Base-by-base conservation (phyloP, 2,329 filamentous ascomycete species). In the Colletotrichum trifolii region DNA sequence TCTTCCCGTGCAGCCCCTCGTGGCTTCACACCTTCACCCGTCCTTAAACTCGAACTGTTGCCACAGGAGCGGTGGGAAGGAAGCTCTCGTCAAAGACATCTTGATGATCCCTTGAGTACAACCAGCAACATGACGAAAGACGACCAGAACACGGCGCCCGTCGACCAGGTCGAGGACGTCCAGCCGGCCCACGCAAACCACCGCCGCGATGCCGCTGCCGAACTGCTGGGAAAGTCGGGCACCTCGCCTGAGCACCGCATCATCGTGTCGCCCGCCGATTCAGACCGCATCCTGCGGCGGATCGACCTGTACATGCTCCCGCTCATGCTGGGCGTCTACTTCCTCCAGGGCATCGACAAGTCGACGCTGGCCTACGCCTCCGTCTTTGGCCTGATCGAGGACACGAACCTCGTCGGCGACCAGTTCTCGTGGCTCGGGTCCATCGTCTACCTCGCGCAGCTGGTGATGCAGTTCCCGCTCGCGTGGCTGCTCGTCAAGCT, bases 341-440 rank as follows among this genome's bases (percentile, higher is more conserved):
- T 87, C 70, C 79, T 90, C 0, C 88, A 90, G 68, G 83, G 60
- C n/a, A 59, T 67, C 40, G 65, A 68, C 58, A 68, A 68, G 60
- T 59, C 67, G 9, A 68, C 67, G 10, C 65, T 68, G 45, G 53
- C 64, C 2, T 90, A 89, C 69, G 86, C 86, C 3, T 88, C 87
- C 0, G 84, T 90, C 10, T 90, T 90, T 68, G 87, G 87, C 2
- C 78, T 91, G 10, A 83, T 87, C 38, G 78, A 87, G 55, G 85
- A 89, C 71, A 83, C 87, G 0, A 72, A 82, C 45, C 82, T 90
- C 2, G 76, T 82, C 8, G 86, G 86, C 13, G 78, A 86, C 53
- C 81, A 90, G 79, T 82, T 79, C 69, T 88, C 86, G 2, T 89
- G 86, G 86, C 82, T 89, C 0, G 85, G 86, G 0, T 88, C 85